Evolutionary conservation across 2,329 filamentous ascomycete species (phyloP).

Genomic region (Thielaviopsis punctulata): DNA sequence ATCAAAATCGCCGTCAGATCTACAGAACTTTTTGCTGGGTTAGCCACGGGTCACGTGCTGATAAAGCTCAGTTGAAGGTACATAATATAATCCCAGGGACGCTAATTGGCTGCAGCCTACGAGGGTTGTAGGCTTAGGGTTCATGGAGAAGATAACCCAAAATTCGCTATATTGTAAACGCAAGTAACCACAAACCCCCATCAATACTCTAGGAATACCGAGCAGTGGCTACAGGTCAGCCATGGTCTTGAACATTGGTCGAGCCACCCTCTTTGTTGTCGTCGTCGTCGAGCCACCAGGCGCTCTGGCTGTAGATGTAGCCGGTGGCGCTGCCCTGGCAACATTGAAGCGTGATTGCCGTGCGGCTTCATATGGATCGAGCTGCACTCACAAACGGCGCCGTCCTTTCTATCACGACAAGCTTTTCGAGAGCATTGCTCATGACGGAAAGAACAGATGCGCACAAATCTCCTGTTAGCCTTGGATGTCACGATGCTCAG

Average conservation of each 20-base stretch:
- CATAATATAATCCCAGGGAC: not conserved
- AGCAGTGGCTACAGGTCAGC: conserved; percentile 29
- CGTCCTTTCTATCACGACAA: not conserved
- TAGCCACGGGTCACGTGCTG: conserved; percentile 5
- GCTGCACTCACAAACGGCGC: conserved; percentile 20
- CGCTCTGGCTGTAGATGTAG: conserved; percentile 12
- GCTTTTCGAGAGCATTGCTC: not conserved
- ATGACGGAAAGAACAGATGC: not conserved
- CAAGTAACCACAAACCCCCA: not conserved
- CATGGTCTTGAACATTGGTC: conserved; percentile 32
- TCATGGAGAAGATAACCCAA: not conserved
- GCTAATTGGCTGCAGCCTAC: not conserved
- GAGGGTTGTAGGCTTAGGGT: not conserved
- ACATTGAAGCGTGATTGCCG: conserved; percentile 42
- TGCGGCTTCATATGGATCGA: conserved; percentile 45
- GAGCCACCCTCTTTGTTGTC: conserved; percentile 18
- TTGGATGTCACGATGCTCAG: not conserved
- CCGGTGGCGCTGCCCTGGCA: conserved; percentile 21
- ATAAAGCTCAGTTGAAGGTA: conserved; percentile 3
- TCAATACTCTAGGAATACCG: conserved; percentile 13
- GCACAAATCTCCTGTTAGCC: not conserved
- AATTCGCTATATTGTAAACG: not conserved
- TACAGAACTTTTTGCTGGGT: conserved; percentile 5
- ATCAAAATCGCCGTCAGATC: not conserved
- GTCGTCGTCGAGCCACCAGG: conserved; percentile 13